A percentile compares a stretch with the other conserved stretches of the same genome.
Conservation (phyloP, 805 yeast genomes). For the Allodekkera sacchari region DNA sequence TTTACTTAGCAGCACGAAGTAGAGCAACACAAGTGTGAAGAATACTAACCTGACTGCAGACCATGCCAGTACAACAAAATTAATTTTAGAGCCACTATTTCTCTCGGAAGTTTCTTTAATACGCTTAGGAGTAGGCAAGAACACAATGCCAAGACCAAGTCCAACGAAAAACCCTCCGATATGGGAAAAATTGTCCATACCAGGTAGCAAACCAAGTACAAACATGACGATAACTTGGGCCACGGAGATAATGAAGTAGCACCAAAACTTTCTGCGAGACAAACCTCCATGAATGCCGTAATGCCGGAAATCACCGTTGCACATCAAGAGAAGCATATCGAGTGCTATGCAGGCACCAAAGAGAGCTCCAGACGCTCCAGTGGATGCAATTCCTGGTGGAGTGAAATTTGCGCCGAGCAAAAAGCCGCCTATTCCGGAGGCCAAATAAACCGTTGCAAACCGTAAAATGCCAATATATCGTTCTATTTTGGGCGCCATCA, state of each 20-base stretch:
- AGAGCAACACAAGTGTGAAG: conserved; percentile 38
- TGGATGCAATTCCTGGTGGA: conserved; percentile 55
- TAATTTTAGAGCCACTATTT: too few species aligned
- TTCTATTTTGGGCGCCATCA: conserved; percentile 56
- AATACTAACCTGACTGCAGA: conserved; percentile 35
- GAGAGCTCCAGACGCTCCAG: conserved; percentile 66
- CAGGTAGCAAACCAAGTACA: conserved; percentile 62
- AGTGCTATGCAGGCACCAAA: conserved; percentile 58
- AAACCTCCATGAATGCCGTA: conserved; percentile 26
- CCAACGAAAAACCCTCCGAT: conserved; percentile 71
- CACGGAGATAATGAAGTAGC: conserved; percentile 39
- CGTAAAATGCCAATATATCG: conserved; percentile 45
- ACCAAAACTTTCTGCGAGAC: conserved; percentile 35
- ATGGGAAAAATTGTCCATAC: conserved; percentile 67
- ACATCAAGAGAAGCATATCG: conserved; percentile 46
- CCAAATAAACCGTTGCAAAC: conserved; percentile 46
- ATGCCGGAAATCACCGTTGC: conserved; percentile 37
- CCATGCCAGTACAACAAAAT: too few species aligned
- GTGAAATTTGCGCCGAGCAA: conserved; percentile 62
- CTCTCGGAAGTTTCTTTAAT: too few species aligned
- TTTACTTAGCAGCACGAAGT: conserved; percentile 39
- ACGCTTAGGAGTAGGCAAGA: conserved; percentile 51
- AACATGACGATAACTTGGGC: conserved; percentile 51
- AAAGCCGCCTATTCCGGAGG: conserved; percentile 60
- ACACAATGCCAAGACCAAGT: conserved; percentile 35